Base-by-base conservation (phyloP, 371 early-diverging fungal species). In the Lichtheimia ornata region DNA sequence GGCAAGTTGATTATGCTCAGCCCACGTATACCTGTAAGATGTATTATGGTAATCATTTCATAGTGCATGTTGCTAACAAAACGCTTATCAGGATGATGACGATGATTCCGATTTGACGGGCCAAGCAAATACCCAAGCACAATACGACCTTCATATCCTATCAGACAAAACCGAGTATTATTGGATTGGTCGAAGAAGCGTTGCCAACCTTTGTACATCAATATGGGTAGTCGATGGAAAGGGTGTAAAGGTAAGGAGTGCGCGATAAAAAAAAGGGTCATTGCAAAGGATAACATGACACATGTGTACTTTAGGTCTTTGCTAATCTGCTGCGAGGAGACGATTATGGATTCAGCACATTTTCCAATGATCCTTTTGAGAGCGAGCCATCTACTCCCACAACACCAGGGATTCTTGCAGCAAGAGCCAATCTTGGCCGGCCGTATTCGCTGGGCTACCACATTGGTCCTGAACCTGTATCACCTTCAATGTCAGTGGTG, bases 171-270 rank as follows among this genome's bases (percentile, higher is more conserved):
- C 89, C 15, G 93, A 93, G 63, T 87, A 83, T 69, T 91, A 88
- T 64, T 91, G 90, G 90, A 79, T 86, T 42, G 84, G 86, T 0
- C 73, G 77, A 45, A 82, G 81, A 43, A 68, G 83, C 40, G 61
- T 84, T 40, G 85, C 84, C 35, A 82, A 83, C 47, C 53, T 88
- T 17, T 72, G 74, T 18, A 87, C 84, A 42, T 88, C 93, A 1
- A 55, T 94, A 43, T 94, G 94, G 92, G 83, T 84, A 5, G 85
- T 86, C 22, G 86, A 88, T 70, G 92, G 89, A 24, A 66, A 74
- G 42, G 83, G 85, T 6, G 68, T 88, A 28, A 91, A 85, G 81
- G 89, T 91, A 73, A 65, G 42, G 28, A 45, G 24, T 13, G 22
- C 25, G 1, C 14, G 13, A 30, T 24, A 12, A 15, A 12, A 18